Conservation (phyloP, 2,329 filamentous ascomycete genomes). For the Colletotrichum sansevieriae region DNA sequence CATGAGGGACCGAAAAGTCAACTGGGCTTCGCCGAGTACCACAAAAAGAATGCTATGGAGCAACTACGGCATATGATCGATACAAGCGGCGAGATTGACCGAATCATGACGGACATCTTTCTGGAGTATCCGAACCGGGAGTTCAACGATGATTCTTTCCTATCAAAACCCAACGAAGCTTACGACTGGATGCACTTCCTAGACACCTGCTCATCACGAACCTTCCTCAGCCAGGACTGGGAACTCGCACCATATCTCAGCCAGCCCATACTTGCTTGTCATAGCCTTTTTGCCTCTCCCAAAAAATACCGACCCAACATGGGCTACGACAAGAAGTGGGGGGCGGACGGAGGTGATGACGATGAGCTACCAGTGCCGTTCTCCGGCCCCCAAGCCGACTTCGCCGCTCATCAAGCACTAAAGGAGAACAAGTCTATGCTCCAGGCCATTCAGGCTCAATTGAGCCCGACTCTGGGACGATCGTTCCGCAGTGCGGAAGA, state of each 20-base stretch:
- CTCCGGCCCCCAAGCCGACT: slow-evolving; percentile 85
- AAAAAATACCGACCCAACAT: slow-evolving; percentile 60
- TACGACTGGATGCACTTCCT: slow-evolving; percentile 98
- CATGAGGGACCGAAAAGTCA: slow-evolving; percentile 70
- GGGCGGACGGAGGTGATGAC: slow-evolving; percentile 61
- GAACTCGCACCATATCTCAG: slow-evolving; percentile 90
- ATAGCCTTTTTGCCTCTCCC: slow-evolving; percentile 87
- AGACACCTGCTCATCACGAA: slow-evolving; percentile 81
- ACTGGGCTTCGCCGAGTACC: slow-evolving; percentile 79
- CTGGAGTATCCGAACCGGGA: slow-evolving; percentile 86
- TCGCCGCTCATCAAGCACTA: slow-evolving; percentile 81
- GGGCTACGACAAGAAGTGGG: slow-evolving; percentile 60
- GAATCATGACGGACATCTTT: slow-evolving; percentile 87
- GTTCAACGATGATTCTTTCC: slow-evolving; percentile 92
- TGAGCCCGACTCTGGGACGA: slow-evolving; percentile 79
- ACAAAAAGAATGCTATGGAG: slow-evolving; percentile 79
- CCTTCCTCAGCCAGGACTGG: slow-evolving; percentile 92
- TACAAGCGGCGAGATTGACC: slow-evolving; percentile 82
- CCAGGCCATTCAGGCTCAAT: slow-evolving; percentile 77
- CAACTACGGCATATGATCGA: slow-evolving; percentile 82
- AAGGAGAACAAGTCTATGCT: slow-evolving; percentile 84
- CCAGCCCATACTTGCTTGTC: slow-evolving; percentile 89
- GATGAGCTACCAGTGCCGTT: slow-evolving; percentile 76
- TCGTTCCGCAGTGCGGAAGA: slow-evolving; percentile 84
- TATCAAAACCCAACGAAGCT: slow-evolving; percentile 87